phyloP scores from a whole-genome alignment of 2,329 filamentous ascomycete genomes.

The Colletotrichum lini region DNA sequence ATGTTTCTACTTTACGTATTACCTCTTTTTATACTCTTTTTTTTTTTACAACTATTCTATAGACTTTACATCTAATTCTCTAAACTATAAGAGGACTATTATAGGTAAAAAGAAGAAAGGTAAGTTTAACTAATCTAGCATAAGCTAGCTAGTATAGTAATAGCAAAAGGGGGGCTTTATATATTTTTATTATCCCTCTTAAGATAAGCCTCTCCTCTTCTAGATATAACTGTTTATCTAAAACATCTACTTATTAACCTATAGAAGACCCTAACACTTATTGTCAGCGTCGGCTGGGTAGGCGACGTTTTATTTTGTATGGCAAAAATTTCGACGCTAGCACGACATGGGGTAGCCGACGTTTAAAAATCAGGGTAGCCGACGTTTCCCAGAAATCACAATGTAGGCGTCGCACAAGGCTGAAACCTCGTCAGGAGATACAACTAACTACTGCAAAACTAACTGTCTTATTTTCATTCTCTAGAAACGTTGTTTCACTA shows the following conservation, averaged over 20 bases:
- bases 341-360: too few relatives aligned
- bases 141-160: constrained; percentile 5
- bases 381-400: too few relatives aligned
- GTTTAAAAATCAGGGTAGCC: too few relatives aligned
- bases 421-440: too few relatives aligned
- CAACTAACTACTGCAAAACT: too few relatives aligned
- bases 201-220: neutral
- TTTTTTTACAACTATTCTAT: constrained; percentile 4
- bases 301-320: too few relatives aligned
- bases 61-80: neutral
- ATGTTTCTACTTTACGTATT: constrained; percentile 6
- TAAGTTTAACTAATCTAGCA: neutral
- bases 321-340: too few relatives aligned
- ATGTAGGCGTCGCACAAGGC: too few relatives aligned
- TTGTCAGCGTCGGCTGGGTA: too few relatives aligned
- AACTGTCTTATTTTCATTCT: too few relatives aligned
- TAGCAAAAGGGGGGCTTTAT: constrained; percentile 3
- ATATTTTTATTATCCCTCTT: neutral
- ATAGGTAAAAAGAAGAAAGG: constrained; percentile 3
- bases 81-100: neutral
- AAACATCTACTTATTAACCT: neutral
- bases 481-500: too few relatives aligned
- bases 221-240: neutral
- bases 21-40: neutral
- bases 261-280: too few relatives aligned